Conservation (phyloP, 2,329 filamentous ascomycete genomes). For the Bimuria novae-zelandiae region DNA sequence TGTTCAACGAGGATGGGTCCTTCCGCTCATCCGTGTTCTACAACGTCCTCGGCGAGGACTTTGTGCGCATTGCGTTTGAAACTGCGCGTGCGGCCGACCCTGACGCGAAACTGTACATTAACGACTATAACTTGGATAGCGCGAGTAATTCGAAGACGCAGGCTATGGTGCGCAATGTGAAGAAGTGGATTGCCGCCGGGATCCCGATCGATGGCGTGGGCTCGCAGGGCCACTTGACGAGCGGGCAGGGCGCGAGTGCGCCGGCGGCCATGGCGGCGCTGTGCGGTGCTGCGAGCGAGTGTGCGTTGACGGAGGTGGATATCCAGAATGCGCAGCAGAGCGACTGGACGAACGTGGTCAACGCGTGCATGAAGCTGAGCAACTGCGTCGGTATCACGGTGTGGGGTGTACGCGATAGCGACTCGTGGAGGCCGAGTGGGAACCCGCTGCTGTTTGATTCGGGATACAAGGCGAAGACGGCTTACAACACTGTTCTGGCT, state of each 20-base stretch:
- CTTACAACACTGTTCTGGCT: slow-evolving; percentile 40
- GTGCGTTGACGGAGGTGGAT: slow-evolving; percentile 71
- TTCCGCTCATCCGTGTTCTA: slow-evolving; percentile 68
- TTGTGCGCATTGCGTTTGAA: slow-evolving; percentile 72
- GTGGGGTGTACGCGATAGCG: slow-evolving; percentile 58
- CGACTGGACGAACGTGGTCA: slow-evolving; percentile 62
- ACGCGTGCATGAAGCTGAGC: slow-evolving; percentile 63
- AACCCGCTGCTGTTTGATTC: slow-evolving; percentile 53
- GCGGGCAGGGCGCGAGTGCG: slow-evolving; percentile 54
- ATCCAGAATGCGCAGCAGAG: slow-evolving; percentile 61
- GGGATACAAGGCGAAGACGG: slow-evolving; percentile 51
- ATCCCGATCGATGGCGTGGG: slow-evolving; percentile 70
- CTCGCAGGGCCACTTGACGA: slow-evolving; percentile 60
- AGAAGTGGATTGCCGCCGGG: slow-evolving; percentile 66
- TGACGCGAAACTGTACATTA: slow-evolving; percentile 73
- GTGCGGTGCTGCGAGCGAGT: slow-evolving; percentile 60
- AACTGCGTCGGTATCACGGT: slow-evolving; percentile 72
- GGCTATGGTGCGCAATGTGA: slow-evolving; percentile 63
- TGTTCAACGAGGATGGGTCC: slow-evolving; percentile 65
- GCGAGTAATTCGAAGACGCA: slow-evolving; percentile 64
- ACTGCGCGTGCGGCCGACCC: slow-evolving; percentile 71
- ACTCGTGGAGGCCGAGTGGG: slow-evolving; percentile 51
- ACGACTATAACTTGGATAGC: slow-evolving; percentile 68
- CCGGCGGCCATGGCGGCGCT: slow-evolving; percentile 58
- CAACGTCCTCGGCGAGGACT: slow-evolving; percentile 71